Percentiles rank a stretch among this genome's conserved stretches.
Conservation (phyloP, 2,329 filamentous ascomycete species). For the Hypoxylon sp. region DNA sequence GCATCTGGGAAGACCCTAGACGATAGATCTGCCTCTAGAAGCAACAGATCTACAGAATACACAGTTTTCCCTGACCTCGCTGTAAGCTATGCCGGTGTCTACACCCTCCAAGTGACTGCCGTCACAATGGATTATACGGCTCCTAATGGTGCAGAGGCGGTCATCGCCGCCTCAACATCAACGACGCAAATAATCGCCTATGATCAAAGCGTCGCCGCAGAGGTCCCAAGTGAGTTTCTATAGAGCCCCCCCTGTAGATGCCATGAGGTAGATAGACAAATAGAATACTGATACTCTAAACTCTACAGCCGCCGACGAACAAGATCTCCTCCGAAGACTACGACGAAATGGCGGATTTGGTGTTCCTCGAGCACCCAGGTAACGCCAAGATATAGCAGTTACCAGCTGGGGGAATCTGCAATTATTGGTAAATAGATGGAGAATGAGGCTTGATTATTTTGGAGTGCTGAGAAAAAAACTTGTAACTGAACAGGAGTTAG, state of each 20-base stretch:
- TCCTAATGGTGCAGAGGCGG: conserved; percentile 27
- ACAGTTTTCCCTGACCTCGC: conserved; percentile 48
- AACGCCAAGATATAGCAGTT: background rate
- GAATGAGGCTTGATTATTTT: background rate
- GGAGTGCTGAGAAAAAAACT: background rate
- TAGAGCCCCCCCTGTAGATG: background rate
- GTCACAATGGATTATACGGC: conserved; percentile 47
- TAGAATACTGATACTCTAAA: conserved; percentile 4
- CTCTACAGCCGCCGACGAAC: conserved; percentile 32
- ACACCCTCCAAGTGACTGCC: conserved; percentile 45
- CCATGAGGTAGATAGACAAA: too few species aligned
- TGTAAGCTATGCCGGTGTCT: conserved; percentile 45
- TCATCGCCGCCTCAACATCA: conserved; percentile 35
- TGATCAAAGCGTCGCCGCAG: conserved; percentile 40
- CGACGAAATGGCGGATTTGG: conserved; percentile 39
- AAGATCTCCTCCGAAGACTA: conserved; percentile 33
- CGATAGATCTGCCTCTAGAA: conserved; percentile 34
- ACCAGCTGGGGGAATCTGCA: background rate
- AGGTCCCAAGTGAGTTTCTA: conserved; percentile 46
- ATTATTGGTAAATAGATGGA: background rate
- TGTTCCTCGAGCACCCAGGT: conserved; percentile 34
- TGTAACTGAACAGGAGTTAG: background rate
- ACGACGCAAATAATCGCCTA: conserved; percentile 44
- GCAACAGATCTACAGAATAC: conserved; percentile 37
- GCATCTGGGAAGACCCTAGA: conserved; percentile 38